Conservation (phyloP, 2,329 filamentous ascomycete genomes). For the Orbilia blumenaviensis region DNA sequence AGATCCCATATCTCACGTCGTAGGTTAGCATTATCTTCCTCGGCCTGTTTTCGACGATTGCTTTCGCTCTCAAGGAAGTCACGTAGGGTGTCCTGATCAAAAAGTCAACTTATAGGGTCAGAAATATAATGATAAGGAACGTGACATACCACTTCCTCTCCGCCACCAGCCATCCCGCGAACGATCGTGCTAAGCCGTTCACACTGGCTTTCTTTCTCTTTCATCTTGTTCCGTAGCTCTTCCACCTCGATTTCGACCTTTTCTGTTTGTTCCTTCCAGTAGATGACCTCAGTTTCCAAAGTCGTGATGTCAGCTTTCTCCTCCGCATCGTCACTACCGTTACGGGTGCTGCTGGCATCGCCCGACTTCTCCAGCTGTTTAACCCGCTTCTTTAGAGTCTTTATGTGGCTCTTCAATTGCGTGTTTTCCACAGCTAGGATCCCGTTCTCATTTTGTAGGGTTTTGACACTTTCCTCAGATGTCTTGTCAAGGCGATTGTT, state of each 20-base stretch:
- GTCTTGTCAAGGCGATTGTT: conserved; percentile 91
- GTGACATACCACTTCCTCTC: conserved; percentile 61
- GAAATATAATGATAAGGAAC: conserved; percentile 8
- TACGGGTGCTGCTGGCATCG: conserved; percentile 67
- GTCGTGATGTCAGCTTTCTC: conserved; percentile 63
- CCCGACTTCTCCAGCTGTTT: conserved; percentile 87
- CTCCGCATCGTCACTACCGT: conserved; percentile 69
- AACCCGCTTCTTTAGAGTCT: conserved; percentile 78
- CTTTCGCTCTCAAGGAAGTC: conserved; percentile 93
- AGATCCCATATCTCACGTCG: conserved; percentile 84
- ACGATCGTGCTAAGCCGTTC: conserved; percentile 58
- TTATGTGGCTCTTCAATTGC: conserved; percentile 89
- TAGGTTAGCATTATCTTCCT: conserved; percentile 85
- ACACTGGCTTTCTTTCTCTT: conserved; percentile 64
- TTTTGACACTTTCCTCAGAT: conserved; percentile 94
- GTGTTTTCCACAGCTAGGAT: conserved; percentile 90
- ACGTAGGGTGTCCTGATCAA: conserved; percentile 80
- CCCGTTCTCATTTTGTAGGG: conserved; percentile 97
- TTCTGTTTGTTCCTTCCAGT: conserved; percentile 84
- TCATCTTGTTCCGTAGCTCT: conserved; percentile 77
- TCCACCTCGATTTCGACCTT: conserved; percentile 86
- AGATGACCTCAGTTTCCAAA: conserved; percentile 84
- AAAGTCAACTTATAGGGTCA: conserved; percentile 51
- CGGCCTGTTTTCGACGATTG: conserved; percentile 83
- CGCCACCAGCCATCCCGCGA: conserved; percentile 64